A percentile compares a stretch with the other conserved stretches of the same genome.
These are phyloP conservation scores for Populus euphratica DNA, from an alignment of 345 rosid species.

Conservation along the genomic window DNA sequence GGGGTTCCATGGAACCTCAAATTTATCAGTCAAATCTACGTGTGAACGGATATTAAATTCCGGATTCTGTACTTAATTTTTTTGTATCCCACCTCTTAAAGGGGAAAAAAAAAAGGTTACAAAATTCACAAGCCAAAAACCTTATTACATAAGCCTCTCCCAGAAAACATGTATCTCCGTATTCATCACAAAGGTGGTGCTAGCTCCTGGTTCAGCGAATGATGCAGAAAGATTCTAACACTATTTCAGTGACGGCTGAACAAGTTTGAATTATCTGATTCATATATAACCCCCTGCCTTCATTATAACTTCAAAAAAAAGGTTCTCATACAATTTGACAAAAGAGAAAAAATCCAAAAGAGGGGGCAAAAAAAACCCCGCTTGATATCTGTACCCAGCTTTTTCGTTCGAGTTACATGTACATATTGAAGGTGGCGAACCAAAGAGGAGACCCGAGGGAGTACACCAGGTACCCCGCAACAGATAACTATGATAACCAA, in stretches of 20 bases:
- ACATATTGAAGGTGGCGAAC: slow-evolving; percentile 40
- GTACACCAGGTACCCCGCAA: slow-evolving; percentile 3
- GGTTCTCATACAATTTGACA: neutral
- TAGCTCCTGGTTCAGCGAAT: neutral
- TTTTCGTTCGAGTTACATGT: slow-evolving; percentile 17
- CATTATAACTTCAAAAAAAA: neutral
- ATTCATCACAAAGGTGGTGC: neutral
- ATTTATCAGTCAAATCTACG: neutral
- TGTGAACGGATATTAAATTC: neutral
- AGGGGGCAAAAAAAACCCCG: neutral
- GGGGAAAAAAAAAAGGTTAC: neutral
- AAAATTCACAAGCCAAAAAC: neutral
- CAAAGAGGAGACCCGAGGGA: slow-evolving; percentile 19
- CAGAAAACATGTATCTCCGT: neutral
- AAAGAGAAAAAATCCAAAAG: neutral
- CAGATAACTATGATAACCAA: slow-evolving; percentile 3
- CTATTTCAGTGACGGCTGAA: slow-evolving; percentile 26
- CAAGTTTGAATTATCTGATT: slow-evolving; percentile 10
- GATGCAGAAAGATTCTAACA: neutral
- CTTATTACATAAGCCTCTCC: neutral
- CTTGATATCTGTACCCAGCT: neutral
- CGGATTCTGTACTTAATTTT: neutral
- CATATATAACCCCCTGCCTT: neutral
- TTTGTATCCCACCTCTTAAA: neutral
- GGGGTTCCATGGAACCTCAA: neutral